Evolutionary conservation across 2,329 filamentous ascomycete species (phyloP), one percentile per base, ranked within the genome.

Genomic region (Botrytis aclada): DNA sequence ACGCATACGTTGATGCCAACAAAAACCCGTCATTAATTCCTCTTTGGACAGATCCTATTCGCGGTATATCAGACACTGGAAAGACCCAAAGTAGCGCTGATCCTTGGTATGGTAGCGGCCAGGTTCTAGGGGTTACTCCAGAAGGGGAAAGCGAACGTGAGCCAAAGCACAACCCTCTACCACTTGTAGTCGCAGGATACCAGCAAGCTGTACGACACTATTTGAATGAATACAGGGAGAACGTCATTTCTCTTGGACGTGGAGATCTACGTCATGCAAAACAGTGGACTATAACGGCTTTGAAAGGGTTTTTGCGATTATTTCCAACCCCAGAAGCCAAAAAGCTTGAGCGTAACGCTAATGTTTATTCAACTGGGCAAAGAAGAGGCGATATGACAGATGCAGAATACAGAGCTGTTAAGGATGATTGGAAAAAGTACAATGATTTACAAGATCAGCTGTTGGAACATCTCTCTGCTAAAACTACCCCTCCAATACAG

Each of bases 41-140:
- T 22, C 72, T 70, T 39, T 80, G 78, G 78, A 77, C 77, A 73
- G 74, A 80, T 74, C 74, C 75, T 5, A 77, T 67, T 25, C 65
- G 69, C 32, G 78, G 78, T 0, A 71, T 80, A n/a, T 72, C 74
- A 20, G 73, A 72, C 29, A 75, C 60, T 29, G 74, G 75, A 29
- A 70, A 70, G 39, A 7, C 18, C 18, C 75, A 8, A 70, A 69
- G 65, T 32, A 41, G 37, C 22, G n/a, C 12, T 7, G 56, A 62
- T 32, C 65, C 65, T 69, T 69, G 65, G 65, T 69, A 69, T 69
- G 47, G 65, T 29, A 69, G n/a, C 29, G 18, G 47, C n/a, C 65
- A 69, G n/a, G 37, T 69, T 3, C n/a, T 69, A 56, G 65, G 65
- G 7, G 65, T 43, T 20, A 43, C 65, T 14, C 65, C 65, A 32